A percentile compares a stretch with the other conserved stretches of the same genome.
phyloP scores from a whole-genome alignment of 768 basidiomycete genomes.

The Kwoniella bestiolae region DNA sequence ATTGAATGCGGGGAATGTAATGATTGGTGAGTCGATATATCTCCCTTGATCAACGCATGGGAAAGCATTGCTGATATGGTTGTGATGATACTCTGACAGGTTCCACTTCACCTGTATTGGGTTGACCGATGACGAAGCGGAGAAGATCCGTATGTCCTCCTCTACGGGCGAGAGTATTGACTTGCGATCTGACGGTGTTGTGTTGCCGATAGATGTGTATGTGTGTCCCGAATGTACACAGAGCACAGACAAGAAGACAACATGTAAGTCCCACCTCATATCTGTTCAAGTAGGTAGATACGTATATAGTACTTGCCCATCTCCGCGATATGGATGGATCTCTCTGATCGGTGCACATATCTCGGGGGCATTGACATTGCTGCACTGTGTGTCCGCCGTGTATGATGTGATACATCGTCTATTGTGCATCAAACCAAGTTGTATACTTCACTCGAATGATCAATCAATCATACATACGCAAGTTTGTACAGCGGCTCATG shows the following conservation, averaged over 20 bases:
- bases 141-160: conserved; percentile 39
- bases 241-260: conserved; percentile 31
- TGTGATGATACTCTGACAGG: conserved; percentile 35
- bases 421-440: too few species aligned
- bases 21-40: conserved; percentile 43
- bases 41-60: neutral
- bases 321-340: conserved; percentile 1
- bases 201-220: conserved; percentile 32
- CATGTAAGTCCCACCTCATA: conserved; percentile 31
- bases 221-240: conserved; percentile 37
- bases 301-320: conserved; percentile 23
- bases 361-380: too few species aligned
- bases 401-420: neutral
- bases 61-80: conserved; percentile 1
- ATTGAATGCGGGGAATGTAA: conserved; percentile 51
- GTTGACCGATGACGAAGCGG: conserved; percentile 36
- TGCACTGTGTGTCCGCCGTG: neutral
- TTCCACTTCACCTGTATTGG: conserved; percentile 48
- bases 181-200: conserved; percentile 1
- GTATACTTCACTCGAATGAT: too few species aligned
- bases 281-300: conserved; percentile 1
- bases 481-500: conserved; percentile 7
- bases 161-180: neutral
- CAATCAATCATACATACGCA: neutral
- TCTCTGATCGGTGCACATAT: conserved; percentile 9